These are phyloP conservation scores for Gentiana macrophylla DNA, from an alignment of 257 asterid species.

Conservation along the genomic window DNA sequence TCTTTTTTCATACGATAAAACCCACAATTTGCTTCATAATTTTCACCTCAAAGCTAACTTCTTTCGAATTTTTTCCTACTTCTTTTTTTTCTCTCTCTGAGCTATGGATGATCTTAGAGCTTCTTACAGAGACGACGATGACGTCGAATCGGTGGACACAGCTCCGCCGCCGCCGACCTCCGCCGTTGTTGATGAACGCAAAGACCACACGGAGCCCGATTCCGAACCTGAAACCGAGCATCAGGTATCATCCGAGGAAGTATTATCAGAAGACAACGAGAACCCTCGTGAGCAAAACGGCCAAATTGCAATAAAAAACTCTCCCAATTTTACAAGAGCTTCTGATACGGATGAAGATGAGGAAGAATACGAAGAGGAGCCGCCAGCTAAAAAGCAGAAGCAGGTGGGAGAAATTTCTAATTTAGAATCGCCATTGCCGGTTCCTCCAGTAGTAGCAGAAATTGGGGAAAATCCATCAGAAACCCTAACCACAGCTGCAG, in stretches of 20 bases:
- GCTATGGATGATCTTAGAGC: constrained; percentile 51
- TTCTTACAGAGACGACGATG: constrained; percentile 30
- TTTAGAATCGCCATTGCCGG: constrained; percentile 25
- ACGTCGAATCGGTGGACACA: constrained; percentile 7
- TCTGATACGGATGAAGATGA: constrained; percentile 37
- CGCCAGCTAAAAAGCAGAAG: constrained; percentile 31
- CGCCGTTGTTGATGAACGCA: constrained; percentile 10
- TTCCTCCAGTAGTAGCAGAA: constrained; percentile 1
- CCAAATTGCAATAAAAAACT: neutral
- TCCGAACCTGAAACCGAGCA: constrained; percentile 7
- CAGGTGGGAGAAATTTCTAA: constrained; percentile 17
- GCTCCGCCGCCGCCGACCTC: neutral
- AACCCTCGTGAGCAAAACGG: neutral
- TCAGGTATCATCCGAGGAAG: constrained; percentile 26
- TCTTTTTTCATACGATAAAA: too few relatives aligned
- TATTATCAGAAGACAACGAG: constrained; percentile 20
- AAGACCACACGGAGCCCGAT: neutral
- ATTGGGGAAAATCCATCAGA: constrained; percentile 8
- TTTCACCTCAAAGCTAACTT: too few relatives aligned
- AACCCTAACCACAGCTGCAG: neutral
- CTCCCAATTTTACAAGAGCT: constrained; percentile 23
- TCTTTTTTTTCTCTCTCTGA: neutral
- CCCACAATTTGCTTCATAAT: too few relatives aligned
- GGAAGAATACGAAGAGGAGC: constrained; percentile 45
- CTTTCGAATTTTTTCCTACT: too few relatives aligned